phyloP scores from a whole-genome alignment of 2,329 filamentous ascomycete genomes.

The Tothia fuscella region DNA sequence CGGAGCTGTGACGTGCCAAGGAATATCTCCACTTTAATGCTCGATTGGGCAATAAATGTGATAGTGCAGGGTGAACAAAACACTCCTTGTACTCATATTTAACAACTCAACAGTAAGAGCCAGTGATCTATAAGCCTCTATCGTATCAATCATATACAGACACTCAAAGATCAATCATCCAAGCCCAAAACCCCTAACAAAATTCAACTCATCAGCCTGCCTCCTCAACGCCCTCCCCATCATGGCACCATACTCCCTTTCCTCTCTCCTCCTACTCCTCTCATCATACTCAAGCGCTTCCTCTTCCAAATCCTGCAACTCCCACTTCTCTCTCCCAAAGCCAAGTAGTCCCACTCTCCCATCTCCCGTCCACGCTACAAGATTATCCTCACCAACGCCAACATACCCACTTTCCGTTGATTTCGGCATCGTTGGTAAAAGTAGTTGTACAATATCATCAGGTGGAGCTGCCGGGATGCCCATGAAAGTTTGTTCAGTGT shows the following conservation, averaged over 20 bases:
- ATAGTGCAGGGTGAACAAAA: too few relatives aligned
- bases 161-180: too few relatives aligned
- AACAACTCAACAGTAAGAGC: too few relatives aligned
- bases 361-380: constrained; percentile 83
- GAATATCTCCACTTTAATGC: too few relatives aligned
- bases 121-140: too few relatives aligned
- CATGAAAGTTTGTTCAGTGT: neutral
- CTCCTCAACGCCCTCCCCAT: constrained; percentile 65
- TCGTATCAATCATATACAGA: too few relatives aligned
- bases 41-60: too few relatives aligned
- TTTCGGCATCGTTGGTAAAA: constrained; percentile 45
- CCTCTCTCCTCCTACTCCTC: constrained; percentile 40
- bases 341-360: constrained; percentile 58
- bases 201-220: constrained; percentile 69
- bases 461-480: constrained; percentile 13
- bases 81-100: too few relatives aligned
- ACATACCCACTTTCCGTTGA: constrained; percentile 2
- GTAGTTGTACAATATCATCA: constrained; percentile 69
- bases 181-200: constrained; percentile 56
- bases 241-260: constrained; percentile 50
- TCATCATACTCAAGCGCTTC: constrained; percentile 28
- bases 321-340: constrained; percentile 24
- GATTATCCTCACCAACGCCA: constrained; percentile 40
- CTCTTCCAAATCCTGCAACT: constrained; percentile 7
- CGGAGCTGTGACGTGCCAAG: too few relatives aligned